These are phyloP conservation scores for Rubia yunnanensis DNA, from an alignment of 257 asterid species.

Conservation along the genomic window DNA sequence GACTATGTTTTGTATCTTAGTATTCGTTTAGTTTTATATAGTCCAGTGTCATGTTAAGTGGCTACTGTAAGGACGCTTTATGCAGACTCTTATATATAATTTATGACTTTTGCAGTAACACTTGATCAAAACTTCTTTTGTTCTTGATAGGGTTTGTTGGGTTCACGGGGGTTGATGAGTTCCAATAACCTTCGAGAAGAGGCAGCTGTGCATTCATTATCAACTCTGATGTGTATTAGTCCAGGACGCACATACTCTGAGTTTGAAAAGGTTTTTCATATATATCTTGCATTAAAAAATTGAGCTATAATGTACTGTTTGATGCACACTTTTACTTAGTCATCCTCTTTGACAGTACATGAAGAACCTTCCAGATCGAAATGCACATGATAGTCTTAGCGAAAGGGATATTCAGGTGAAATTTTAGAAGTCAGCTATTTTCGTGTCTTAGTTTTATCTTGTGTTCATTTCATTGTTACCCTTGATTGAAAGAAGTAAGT, in stretches of 20 bases:
- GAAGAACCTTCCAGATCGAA: conserved; percentile 61
- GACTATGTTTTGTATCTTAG: neutral
- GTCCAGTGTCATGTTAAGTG: neutral
- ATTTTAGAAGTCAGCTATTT: neutral
- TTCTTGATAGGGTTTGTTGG: conserved; percentile 59
- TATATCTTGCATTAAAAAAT: conserved; percentile 7
- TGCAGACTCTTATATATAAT: neutral
- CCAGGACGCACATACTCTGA: conserved; percentile 82
- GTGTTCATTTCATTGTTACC: neutral
- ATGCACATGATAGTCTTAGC: conserved; percentile 60
- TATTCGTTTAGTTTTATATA: neutral
- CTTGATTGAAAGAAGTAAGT: neutral
- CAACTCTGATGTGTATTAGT: conserved; percentile 73
- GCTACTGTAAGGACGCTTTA: neutral
- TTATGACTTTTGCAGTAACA: neutral
- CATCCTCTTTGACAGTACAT: conserved; percentile 50
- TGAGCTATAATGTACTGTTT: neutral
- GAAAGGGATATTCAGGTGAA: conserved; percentile 82
- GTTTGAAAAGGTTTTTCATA: conserved; percentile 65
- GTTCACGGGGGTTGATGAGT: conserved; percentile 67
- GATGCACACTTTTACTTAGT: conserved; percentile 10
- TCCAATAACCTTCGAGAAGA: conserved; percentile 54
- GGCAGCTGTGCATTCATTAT: conserved; percentile 67
- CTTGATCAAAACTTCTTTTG: neutral
- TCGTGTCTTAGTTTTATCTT: neutral